Evolutionary conservation across 2,329 filamentous ascomycete genomes (phyloP).

Genomic region (Penicillium sumatraense): DNA sequence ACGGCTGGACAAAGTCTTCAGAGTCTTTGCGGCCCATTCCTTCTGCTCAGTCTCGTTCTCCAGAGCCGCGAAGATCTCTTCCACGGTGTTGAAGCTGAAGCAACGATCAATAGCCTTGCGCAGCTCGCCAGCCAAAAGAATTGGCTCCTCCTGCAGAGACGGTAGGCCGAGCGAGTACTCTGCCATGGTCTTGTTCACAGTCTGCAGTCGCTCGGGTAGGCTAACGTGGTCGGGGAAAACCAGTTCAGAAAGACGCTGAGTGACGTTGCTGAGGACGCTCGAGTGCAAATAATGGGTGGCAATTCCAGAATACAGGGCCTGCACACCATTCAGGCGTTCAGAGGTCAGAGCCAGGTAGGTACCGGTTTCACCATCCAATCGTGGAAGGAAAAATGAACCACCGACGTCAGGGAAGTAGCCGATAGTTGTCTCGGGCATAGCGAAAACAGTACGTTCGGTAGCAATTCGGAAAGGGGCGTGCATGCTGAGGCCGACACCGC

Average conservation of each 20-base stretch:
- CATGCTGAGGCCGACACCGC: conserved; percentile 89
- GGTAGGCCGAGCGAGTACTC: conserved; percentile 90
- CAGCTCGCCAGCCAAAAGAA: conserved; percentile 69
- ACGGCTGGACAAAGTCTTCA: conserved; percentile 73
- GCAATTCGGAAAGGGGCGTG: conserved; percentile 97
- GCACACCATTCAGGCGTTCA: conserved; percentile 77
- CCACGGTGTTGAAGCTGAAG: conserved; percentile 70
- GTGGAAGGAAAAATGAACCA: conserved; percentile 91
- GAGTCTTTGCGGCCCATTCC: conserved; percentile 78
- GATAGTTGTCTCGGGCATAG: conserved; percentile 98
- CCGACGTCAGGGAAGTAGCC: conserved; percentile 99
- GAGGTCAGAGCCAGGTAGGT: conserved; percentile 94
- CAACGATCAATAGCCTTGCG: conserved; percentile 84
- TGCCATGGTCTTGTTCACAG: conserved; percentile 86
- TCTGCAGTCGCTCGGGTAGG: conserved; percentile 65
- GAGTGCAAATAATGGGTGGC: conserved; percentile 98
- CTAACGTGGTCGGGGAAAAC: conserved; percentile 79
- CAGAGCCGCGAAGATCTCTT: conserved; percentile 73
- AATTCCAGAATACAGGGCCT: conserved; percentile 87
- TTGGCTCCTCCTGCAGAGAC: conserved; percentile 60
- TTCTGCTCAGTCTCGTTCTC: conserved; percentile 58
- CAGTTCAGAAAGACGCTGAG: conserved; percentile 84
- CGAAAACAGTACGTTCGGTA: conserved; percentile 92
- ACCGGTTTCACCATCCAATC: conserved; percentile 83
- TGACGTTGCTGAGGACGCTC: conserved; percentile 77